Base-by-base conservation (phyloP, 2,329 filamentous ascomycete species). In the Neonectria coccinea region DNA sequence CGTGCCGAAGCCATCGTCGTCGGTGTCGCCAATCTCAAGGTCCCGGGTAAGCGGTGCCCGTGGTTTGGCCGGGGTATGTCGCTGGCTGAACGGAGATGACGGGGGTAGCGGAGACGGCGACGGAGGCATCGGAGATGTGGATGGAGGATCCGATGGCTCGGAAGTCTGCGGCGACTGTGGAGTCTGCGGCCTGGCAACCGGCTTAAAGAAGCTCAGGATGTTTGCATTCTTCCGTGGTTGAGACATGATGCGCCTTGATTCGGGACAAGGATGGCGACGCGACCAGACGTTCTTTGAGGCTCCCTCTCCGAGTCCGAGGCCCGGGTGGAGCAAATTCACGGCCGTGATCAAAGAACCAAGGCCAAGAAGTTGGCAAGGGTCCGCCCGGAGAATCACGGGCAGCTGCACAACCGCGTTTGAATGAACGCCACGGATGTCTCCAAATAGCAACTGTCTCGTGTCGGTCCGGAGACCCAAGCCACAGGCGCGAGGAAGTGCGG, bases 21-120 rank as follows among this genome's bases (percentile, higher is more conserved):
- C 92, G 0, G 92, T 94, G 58, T 87, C 89, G 50, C 84, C 84
- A 44, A 94, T 91, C 59, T 90, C 80, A 12, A 87, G 78, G 70
- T 88, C 82, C 75, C 87, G 81, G 63, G 83, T 79, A 53, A 79
- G 68, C 9, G 61, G 54, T 63, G 69, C 42, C 22, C 58, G 52
- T 10, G 63, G 54, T 57, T 70, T 70, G 42, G 56, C 56, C n/a
- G 76, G 74, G n/a, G 74, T 77, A 18, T 62, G 54, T 55, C 72
- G 73, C 47, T 70, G 51, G 55, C 74, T 63, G n/a, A 65, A 63
- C 12, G 72, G 70, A 22, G 75, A 75, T 22, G 74, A 73, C 22
- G 68, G 67, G 12, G 68, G 67, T 18, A 59, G 53, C 5, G 74
- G 71, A n/a, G 74, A 73, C 4, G 66, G 59, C 5, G 74, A 66